These are phyloP conservation scores for Naganishia randhawae DNA, from an alignment of 768 basidiomycete species.

Conservation along the genomic window DNA sequence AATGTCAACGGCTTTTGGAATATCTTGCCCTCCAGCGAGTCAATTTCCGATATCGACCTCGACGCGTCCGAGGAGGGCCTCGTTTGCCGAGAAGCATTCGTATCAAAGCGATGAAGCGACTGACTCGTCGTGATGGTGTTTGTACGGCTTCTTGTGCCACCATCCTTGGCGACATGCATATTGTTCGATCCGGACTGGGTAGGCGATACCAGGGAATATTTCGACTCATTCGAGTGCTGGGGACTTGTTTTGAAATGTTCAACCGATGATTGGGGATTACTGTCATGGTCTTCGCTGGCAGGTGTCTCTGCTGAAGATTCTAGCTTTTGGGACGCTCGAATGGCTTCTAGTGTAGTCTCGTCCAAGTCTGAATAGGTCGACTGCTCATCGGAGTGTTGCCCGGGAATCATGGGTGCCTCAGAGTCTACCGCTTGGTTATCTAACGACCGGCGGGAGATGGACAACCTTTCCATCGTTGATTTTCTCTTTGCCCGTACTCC, in stretches of 20 bases:
- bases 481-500: background rate
- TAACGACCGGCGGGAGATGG: background rate
- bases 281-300: background rate
- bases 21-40: constrained; percentile 24
- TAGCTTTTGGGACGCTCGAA: background rate
- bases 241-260: background rate
- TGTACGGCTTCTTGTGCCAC: background rate
- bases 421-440: background rate
- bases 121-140: constrained; percentile 4
- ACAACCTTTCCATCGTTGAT: background rate
- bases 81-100: constrained; percentile 12
- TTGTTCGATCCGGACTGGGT: background rate
- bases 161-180: background rate
- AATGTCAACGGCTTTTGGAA: constrained; percentile 26
- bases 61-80: constrained; percentile 28
- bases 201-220: constrained; percentile 7
- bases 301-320: background rate
- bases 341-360: constrained; percentile 31
- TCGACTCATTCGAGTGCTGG: background rate
- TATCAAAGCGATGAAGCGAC: constrained; percentile 20
- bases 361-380: constrained; percentile 29
- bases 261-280: background rate
- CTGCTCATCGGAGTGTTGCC: background rate
- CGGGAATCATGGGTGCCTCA: background rate
- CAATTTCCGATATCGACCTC: constrained; percentile 27